Evolutionary conservation across 2,329 filamentous ascomycete species (phyloP).

Genomic region (Trichoderma harzianum): DNA sequence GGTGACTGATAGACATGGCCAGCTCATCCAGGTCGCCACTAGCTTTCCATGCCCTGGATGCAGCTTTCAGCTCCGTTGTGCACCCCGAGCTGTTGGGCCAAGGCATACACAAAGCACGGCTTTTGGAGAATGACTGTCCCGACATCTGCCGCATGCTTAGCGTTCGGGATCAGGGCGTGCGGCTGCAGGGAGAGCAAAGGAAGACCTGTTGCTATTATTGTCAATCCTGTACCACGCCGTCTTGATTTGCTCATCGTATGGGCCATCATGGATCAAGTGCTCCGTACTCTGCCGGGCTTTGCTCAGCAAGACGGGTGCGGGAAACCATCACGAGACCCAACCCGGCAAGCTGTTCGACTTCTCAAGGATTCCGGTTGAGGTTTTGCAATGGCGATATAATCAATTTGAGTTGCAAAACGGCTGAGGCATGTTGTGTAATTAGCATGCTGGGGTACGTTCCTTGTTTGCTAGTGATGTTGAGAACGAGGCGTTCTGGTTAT

Average conservation of each 20-base stretch:
- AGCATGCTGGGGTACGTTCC: not conserved
- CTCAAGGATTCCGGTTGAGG: not conserved
- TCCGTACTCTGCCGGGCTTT: not conserved
- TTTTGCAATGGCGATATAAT: not conserved
- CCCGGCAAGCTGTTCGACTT: not conserved
- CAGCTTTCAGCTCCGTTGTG: slow-evolving; percentile 14
- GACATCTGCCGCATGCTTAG: slow-evolving; percentile 9
- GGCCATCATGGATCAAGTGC: not conserved
- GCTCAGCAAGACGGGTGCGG: not conserved
- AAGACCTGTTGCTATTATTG: slow-evolving; percentile 11
- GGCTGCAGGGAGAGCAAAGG: not conserved
- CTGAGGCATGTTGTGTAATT: slow-evolving; percentile 3
- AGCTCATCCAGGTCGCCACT: slow-evolving; percentile 14
- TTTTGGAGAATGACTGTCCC: not conserved
- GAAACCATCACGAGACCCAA: not conserved
- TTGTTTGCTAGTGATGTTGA: not conserved
- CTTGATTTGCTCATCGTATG: not conserved
- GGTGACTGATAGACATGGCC: slow-evolving; percentile 17
- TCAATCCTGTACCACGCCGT: not conserved
- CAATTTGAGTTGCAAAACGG: not conserved
- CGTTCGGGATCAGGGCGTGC: not conserved
- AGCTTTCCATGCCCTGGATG: not conserved
- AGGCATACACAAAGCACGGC: not conserved
- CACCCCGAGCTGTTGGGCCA: slow-evolving; percentile 10
- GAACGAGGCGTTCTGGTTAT: slow-evolving; percentile 11